Base-by-base conservation (phyloP, 2,329 filamentous ascomycete genomes). In the Blastomyces parvus region DNA sequence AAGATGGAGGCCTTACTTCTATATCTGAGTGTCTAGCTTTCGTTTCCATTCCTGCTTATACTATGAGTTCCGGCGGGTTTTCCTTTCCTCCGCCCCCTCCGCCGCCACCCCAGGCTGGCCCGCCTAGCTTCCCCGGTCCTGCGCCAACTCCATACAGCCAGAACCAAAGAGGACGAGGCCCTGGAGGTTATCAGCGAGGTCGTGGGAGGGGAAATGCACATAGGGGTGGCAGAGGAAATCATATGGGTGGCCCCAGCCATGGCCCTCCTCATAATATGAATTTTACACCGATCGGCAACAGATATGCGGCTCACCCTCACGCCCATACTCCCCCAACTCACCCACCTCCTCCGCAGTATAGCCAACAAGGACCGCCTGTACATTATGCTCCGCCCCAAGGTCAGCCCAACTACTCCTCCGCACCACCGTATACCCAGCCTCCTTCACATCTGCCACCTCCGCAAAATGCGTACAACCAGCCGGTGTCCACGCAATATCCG, bases 11-110 rank as follows among this genome's bases (percentile, higher is more conserved):
- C 22, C 25, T 59, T 40, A 11, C 22, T 19, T 30, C 25, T 27
- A n/a, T 33, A 30, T 40, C 19, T 27, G 14, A 19, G 22, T 22
- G 7, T 25, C 46, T 59, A 59, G 40, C 6, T 33, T 46, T 33
- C 3, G 22, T 30, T 30, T n/a, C 1, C 17, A 46, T n/a, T 46
- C 2, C 40, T 30, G 4, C 36, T 38, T 55, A 17, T 66, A 70
- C 62, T 62, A 78, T 78, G 75, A 73, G 70, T 68, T 71, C 76
- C 60, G 74, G 77, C 69, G 75, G 74, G 33, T 80, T 80, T 69
- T 75, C 77, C 52, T 80, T 79, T 67, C 78, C 78, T 64, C 77
- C 77, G 25, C 78, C 78, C 42, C 78, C 78, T 22, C 78, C 78
- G 27, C 78, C 77, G 44, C 76, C 76, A 46, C 75, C 75, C 9